phyloP scores from a whole-genome alignment of 2,329 filamentous ascomycete species.

The Colletotrichum siamense region DNA sequence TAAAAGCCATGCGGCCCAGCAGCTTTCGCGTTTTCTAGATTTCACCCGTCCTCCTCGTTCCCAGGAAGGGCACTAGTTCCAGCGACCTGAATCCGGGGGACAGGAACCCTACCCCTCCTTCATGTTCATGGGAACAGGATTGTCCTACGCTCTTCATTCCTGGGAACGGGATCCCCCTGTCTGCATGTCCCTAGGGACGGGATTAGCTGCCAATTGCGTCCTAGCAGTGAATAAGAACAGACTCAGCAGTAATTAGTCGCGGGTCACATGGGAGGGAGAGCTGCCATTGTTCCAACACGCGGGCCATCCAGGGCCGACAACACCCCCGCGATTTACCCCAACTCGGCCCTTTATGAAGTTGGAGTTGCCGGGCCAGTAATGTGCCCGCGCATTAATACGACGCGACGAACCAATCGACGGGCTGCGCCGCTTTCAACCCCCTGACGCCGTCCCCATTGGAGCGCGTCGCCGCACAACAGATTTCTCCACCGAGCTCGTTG shows the following conservation, averaged over 20 bases:
- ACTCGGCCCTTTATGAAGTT: neutral
- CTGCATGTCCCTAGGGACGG: neutral
- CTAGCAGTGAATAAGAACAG: neutral
- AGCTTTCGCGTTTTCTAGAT: neutral
- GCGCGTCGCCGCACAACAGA: neutral
- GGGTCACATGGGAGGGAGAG: neutral
- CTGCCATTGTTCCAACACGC: neutral
- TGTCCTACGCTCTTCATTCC: neutral
- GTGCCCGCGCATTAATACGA: neutral
- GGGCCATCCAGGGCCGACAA: neutral
- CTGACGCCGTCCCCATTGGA: constrained; percentile 8
- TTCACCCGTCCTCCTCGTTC: neutral
- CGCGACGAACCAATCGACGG: neutral
- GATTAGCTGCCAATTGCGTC: neutral
- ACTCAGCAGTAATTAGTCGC: neutral
- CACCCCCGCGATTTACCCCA: neutral
- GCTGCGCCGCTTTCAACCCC: neutral
- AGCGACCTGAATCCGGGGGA: neutral
- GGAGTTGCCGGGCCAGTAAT: neutral
- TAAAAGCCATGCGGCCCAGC: neutral
- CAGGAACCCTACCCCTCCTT: neutral
- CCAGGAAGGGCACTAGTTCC: neutral
- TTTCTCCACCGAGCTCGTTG: constrained; percentile 1
- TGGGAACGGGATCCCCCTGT: neutral
- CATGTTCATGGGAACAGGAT: neutral